Evolutionary conservation across 148 eudicot species (phyloP).

Genomic region (Arbutus unedo): DNA sequence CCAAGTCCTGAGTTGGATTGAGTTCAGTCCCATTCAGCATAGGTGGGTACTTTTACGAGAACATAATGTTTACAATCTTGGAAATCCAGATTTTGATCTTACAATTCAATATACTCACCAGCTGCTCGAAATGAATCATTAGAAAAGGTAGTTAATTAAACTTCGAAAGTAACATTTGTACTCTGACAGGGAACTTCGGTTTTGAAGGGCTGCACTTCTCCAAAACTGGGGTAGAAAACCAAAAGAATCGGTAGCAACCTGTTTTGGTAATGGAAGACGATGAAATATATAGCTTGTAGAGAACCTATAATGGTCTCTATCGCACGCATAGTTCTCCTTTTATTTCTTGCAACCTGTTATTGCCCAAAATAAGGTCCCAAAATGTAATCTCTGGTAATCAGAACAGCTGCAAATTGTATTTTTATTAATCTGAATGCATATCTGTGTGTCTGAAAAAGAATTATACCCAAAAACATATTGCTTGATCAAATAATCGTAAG

Average conservation of each 20-base stretch:
- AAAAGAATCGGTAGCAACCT: neutral
- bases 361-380: neutral
- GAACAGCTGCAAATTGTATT: slow-evolving; percentile 5
- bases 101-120: neutral
- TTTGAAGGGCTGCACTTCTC: neutral
- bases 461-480: neutral
- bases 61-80: neutral
- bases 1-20: slow-evolving; percentile 4
- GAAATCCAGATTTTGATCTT: neutral
- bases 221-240: neutral
- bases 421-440: neutral
- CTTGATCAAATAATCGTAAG: neutral
- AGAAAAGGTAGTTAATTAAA: neutral
- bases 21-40: slow-evolving; percentile 4
- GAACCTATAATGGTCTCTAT: neutral
- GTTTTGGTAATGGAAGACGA: neutral
- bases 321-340: neutral
- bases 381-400: neutral
- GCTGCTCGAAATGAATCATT: neutral
- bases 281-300: neutral
- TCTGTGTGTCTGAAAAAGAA: neutral
- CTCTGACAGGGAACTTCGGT: neutral
- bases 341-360: slow-evolving; percentile 1
- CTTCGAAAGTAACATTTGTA: neutral
- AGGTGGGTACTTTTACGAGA: neutral